Evolutionary conservation across 2,329 filamentous ascomycete species (phyloP).

Genomic region (Aspergillus sp.): DNA sequence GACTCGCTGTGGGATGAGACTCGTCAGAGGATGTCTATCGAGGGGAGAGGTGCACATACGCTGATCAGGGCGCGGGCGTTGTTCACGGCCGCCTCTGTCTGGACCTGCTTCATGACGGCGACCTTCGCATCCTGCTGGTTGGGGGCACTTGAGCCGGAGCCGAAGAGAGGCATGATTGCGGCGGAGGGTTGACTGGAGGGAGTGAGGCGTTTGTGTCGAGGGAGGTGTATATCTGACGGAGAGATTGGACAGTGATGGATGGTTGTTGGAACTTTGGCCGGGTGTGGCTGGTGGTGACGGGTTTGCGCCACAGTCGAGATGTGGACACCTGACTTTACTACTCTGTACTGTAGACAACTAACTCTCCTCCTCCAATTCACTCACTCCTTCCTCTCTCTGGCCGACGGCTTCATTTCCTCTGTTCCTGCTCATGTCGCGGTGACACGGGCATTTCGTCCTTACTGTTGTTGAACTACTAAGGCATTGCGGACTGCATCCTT

Average conservation of each 20-base stretch:
- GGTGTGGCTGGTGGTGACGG: constrained; percentile 2
- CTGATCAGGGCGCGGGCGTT: constrained; percentile 64
- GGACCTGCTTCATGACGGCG: constrained; percentile 55
- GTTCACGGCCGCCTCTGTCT: constrained; percentile 54
- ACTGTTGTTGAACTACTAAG: constrained; percentile 1
- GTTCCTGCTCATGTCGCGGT: constrained; percentile 34
- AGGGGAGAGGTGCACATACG: constrained; percentile 37
- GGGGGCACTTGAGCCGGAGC: constrained; percentile 18
- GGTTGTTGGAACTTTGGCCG: neutral
- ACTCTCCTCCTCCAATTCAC: constrained; percentile 6
- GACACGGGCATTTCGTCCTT: constrained; percentile 8
- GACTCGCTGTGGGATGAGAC: constrained; percentile 51
- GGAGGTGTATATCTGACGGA: constrained; percentile 1
- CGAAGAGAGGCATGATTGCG: constrained; percentile 35
- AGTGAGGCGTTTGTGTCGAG: neutral
- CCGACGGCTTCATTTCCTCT: constrained; percentile 2
- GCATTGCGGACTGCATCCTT: constrained; percentile 7
- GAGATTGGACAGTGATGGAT: constrained; percentile 4
- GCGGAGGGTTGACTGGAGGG: too few relatives aligned
- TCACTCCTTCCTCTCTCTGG: constrained; percentile 1
- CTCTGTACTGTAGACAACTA: constrained; percentile 1
- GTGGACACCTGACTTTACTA: constrained; percentile 16
- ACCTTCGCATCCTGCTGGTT: constrained; percentile 36
- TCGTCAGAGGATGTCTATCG: constrained; percentile 1
- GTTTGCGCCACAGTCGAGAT: constrained; percentile 11